Base-by-base conservation (phyloP, 495 filamentous ascomycete species). In the Aeminium ludgeri region DNA sequence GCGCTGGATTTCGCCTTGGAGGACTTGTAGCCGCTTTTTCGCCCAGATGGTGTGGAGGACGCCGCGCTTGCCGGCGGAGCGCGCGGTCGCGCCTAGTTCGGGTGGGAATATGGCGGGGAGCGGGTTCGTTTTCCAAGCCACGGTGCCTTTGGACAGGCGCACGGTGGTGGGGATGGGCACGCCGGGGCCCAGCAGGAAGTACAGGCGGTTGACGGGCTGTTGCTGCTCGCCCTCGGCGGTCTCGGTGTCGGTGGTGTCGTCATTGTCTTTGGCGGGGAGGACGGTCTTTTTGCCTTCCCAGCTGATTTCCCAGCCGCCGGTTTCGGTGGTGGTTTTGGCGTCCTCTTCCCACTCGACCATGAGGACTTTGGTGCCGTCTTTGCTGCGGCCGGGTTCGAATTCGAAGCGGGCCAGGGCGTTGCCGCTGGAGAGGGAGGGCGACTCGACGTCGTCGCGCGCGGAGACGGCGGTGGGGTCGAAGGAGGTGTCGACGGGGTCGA, bases 21-120 rank as follows among this genome's bases (percentile, higher is more conserved):
- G 49, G 10, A 78, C 74, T 17, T 70, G 73, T 17, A 87, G 61
- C 12, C 82, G 66, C 56, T 79, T 75, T 65, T 81, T 80, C 17
- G 74, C 83, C 79, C 81, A 91, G 39, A 80, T 73, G 7, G 80
- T 86, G 53, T 87, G 82, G 43, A 87, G 57, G 2, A 86, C 81
- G 7, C 82, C 82, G 35, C 81, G 78, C 53, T 74, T 78, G 11
- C 82, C 81, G 1, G 74, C 68, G 0, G 77, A 67, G 5, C 70
- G 66, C 0, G 70, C 73, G 2, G 71, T 75, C 1, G 69, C 64
- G 1, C 78, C 76, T 20, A 86, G 59, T 41, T 75, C 77, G 0
- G 77, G 72, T 0, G 78, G 76, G 55, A 83, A 87, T 38, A 91
- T 84, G 10, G 82, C 82, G 6, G 81, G 82, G 40, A 87, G 62